These are phyloP conservation scores for Adansonia rubrostipa DNA, from an alignment of 441 rosid genomes.

Conservation along the genomic window DNA sequence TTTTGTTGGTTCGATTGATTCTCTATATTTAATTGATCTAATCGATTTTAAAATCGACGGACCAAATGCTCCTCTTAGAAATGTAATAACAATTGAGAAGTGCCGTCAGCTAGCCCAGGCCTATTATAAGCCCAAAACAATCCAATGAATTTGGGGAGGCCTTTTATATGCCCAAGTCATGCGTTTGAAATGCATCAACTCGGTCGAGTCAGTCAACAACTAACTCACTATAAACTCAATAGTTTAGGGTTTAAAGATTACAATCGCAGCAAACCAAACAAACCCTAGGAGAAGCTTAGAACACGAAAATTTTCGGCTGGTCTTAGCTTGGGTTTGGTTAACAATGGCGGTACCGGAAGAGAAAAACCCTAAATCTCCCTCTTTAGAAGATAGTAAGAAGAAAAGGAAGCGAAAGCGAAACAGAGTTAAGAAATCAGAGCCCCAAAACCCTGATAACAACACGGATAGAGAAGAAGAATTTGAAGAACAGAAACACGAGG, in stretches of 20 bases:
- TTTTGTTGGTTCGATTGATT: no score
- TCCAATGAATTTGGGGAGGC: not conserved
- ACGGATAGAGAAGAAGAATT: conserved; percentile 28
- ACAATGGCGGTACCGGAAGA: conserved; percentile 49
- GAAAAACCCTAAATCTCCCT: conserved; percentile 17
- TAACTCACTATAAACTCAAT: not conserved
- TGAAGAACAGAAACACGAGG: conserved; percentile 31
- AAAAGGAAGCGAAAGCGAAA: conserved; percentile 66
- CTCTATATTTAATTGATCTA: no score
- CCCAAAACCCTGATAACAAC: conserved; percentile 19
- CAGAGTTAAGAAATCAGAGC: conserved; percentile 39
- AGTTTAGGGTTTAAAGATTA: conserved; percentile 14
- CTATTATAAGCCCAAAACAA: not conserved
- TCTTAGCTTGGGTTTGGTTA: not conserved
- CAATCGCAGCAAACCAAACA: conserved; percentile 4
- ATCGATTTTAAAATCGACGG: no score
- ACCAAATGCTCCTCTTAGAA: no score
- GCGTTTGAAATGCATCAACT: no score
- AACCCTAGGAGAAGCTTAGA: not conserved
- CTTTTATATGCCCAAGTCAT: not conserved
- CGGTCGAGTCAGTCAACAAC: not conserved
- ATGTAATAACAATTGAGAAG: no score
- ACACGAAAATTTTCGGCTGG: not conserved
- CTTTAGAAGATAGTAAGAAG: conserved; percentile 39
- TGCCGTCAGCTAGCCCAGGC: not conserved